Evolutionary conservation across 192 early-diverging fungal genomes (phyloP), one percentile per base, ranked within the genome.

Genomic region (Phlyctochytrium arcticum): DNA sequence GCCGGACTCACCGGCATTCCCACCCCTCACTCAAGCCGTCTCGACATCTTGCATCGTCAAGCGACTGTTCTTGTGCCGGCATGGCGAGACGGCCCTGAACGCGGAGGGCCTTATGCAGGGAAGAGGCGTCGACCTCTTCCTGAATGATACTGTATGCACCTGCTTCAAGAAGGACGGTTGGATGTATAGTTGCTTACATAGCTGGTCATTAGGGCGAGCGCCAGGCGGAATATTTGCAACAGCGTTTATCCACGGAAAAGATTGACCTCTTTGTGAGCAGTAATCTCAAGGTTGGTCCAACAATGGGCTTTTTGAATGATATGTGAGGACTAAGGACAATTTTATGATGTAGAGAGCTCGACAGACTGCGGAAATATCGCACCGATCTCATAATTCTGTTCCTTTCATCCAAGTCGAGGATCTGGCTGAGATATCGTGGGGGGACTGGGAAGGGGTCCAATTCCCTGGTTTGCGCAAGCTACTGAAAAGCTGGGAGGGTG

Each of bases 71-170:
- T 37, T 83, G 1, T 80, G 78, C 47, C 36, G 81, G 12, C 81
- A 83, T 59, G 81, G 78, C 4, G 80, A 81, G 60, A 83, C 81
- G 1, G 73, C 60, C 1, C 62, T 75, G 2, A 83, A 83, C 60
- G 69, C 76, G 5, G 31, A 21, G 21, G 72, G 74, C 23, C 48
- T 76, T n/a, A 46, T 83, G 54, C 78, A 80, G 57, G 78, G 81
- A 35, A 64, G 58, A 21, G 76, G 79, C 17, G 74, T 79, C 50
- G 67, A 83, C 47, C 27, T 70, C 44, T 31, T 31, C 9, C 70
- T 83, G 17, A 80, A 76, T 48, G 68, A 26, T 6, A 62, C 15
- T 19, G 59, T 71, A 75, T 48, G 71, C 70, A 4, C 39, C 26
- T 15, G 26, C 3, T 27, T 50, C 31, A 62, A 58, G 49, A 61